A percentile compares a stretch with the other conserved stretches of the same genome.
phyloP scores from a whole-genome alignment of 257 asterid genomes.

The Nicotiana otophora region DNA sequence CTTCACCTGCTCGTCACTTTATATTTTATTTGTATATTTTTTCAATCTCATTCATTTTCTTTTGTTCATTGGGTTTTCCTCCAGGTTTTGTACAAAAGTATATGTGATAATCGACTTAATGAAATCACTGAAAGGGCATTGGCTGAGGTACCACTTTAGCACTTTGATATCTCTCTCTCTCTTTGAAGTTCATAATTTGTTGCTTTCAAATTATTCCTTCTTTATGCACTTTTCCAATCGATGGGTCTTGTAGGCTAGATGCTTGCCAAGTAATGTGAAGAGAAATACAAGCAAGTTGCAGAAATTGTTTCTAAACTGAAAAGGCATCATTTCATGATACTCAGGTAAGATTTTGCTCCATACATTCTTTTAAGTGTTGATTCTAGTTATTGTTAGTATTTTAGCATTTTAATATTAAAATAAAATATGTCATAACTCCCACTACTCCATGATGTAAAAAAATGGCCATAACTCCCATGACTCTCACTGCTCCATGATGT shows the following conservation, averaged over 20 bases:
- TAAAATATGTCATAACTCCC: no score
- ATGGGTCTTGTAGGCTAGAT: constrained; percentile 56
- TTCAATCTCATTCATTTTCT: constrained; percentile 12
- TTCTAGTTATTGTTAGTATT: no score
- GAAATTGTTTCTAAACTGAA: constrained; percentile 90
- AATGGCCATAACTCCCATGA: no score
- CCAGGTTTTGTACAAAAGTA: constrained; percentile 93
- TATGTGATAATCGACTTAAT: constrained; percentile 96
- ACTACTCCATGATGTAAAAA: no score
- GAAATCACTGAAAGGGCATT: constrained; percentile 94
- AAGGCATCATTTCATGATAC: constrained; percentile 90
- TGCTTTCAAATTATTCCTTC: no score
- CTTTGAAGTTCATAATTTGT: constrained; percentile 1
- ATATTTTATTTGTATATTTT: neutral
- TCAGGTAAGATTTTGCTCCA: constrained; percentile 43
- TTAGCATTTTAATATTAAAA: no score
- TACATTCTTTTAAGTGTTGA: neutral
- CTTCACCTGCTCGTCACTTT: neutral
- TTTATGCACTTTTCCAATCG: neutral
- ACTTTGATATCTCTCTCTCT: neutral
- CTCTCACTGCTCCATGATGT: no score
- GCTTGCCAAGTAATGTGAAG: constrained; percentile 86
- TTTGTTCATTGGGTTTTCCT: constrained; percentile 8
- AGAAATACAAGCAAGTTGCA: constrained; percentile 85
- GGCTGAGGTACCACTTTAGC: constrained; percentile 66